Evolutionary conservation across 495 filamentous ascomycete species (phyloP).

Genomic region (Aspergillus carlsbadensis): DNA sequence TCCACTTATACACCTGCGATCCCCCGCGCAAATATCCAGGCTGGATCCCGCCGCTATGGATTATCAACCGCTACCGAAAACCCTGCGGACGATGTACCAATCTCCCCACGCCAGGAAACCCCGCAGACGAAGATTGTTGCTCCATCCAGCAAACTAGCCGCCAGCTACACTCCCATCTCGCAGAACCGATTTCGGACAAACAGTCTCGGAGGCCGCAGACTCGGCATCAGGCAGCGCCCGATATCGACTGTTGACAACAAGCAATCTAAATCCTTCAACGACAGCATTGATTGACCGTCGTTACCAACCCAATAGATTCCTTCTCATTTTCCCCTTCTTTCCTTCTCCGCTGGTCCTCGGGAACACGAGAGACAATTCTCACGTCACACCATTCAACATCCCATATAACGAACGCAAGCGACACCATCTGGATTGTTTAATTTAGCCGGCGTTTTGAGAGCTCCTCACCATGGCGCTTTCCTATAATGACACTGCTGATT

Average conservation of each 20-base stretch:
- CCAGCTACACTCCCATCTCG: constrained; percentile 44
- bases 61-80: constrained; percentile 25
- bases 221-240: constrained; percentile 37
- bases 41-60: constrained; percentile 48
- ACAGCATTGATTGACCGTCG: constrained; percentile 36
- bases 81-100: constrained; percentile 22
- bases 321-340: constrained; percentile 1
- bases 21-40: constrained; percentile 43
- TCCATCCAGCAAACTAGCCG: constrained; percentile 39
- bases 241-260: constrained; percentile 28
- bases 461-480: too few relatives aligned
- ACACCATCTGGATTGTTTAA: constrained; percentile 26
- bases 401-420: constrained; percentile 32
- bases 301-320: not conserved
- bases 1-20: constrained; percentile 38
- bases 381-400: constrained; percentile 15
- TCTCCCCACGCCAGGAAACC: constrained; percentile 24
- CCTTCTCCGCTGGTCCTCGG: constrained; percentile 7
- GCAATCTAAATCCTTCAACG: constrained; percentile 28
- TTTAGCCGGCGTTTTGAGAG: constrained; percentile 32
- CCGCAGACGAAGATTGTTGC: constrained; percentile 38
- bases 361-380: constrained; percentile 15
- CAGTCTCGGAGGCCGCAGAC: constrained; percentile 39
- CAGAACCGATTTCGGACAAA: constrained; percentile 41
- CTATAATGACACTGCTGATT: too few relatives aligned